Percentiles rank a stretch among this genome's conserved stretches.
phyloP scores from a whole-genome alignment of 345 rosid species.

The Durio zibethinus region DNA sequence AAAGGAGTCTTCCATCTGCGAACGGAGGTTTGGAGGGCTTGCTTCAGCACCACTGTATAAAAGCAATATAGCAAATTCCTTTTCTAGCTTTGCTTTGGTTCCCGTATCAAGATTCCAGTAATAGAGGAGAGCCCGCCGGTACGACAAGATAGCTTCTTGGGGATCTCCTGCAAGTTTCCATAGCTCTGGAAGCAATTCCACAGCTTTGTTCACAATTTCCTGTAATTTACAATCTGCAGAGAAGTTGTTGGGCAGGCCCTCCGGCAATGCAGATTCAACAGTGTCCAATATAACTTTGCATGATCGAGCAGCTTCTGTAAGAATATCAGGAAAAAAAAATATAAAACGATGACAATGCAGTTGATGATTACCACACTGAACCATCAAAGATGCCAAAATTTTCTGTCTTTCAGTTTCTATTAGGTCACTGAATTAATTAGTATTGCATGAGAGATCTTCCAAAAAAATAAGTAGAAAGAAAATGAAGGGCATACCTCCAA shows the following conservation, averaged over 20 bases:
- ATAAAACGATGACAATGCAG: neutral
- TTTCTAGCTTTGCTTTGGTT: constrained; percentile 55
- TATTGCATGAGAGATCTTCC: neutral
- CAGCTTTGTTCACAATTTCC: constrained; percentile 57
- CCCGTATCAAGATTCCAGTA: constrained; percentile 57
- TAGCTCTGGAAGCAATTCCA: constrained; percentile 69
- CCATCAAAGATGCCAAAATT: neutral
- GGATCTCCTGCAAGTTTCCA: constrained; percentile 60
- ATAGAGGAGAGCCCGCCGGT: constrained; percentile 60
- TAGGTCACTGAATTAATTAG: neutral
- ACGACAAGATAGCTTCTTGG: constrained; percentile 54
- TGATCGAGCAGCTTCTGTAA: constrained; percentile 68
- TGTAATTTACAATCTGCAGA: constrained; percentile 46
- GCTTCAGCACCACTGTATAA: constrained; percentile 66
- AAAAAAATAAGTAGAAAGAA: neutral
- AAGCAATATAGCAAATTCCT: constrained; percentile 60
- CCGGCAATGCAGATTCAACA: constrained; percentile 67
- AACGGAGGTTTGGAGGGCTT: constrained; percentile 58
- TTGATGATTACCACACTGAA: neutral
- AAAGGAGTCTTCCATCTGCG: constrained; percentile 55
- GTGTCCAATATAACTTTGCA: constrained; percentile 65
- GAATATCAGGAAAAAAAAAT: constrained; percentile 7
- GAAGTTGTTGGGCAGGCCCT: constrained; percentile 56
- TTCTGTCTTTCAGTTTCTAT: neutral
- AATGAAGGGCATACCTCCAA: constrained; percentile 37